A percentile compares a stretch with the other conserved stretches of the same genome.
phyloP scores from a whole-genome alignment of 2,329 filamentous ascomycete species.

The Colletotrichum sublineola region DNA sequence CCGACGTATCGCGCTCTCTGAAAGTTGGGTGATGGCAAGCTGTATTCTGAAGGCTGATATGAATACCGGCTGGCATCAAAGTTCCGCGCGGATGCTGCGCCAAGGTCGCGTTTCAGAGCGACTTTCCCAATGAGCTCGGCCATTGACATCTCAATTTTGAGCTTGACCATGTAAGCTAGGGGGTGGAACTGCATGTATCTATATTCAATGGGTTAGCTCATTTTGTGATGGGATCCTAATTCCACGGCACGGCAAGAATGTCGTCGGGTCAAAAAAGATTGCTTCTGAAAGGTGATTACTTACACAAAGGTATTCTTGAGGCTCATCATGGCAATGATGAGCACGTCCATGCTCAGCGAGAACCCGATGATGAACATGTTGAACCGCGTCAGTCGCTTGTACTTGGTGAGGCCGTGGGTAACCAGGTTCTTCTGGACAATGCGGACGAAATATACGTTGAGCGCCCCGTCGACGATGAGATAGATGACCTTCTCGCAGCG shows the following conservation, averaged over 20 bases:
- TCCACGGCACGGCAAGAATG: too few relatives aligned
- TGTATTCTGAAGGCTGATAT: constrained; percentile 27
- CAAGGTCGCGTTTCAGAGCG: constrained; percentile 43
- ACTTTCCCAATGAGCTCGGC: constrained; percentile 63
- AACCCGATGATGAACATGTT: constrained; percentile 60
- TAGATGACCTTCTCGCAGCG: constrained; percentile 66
- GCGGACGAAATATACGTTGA: constrained; percentile 65
- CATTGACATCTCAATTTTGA: constrained; percentile 69
- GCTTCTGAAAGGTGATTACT: neutral
- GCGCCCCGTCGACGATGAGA: constrained; percentile 59
- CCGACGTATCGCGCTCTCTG: neutral
- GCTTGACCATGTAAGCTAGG: constrained; percentile 64
- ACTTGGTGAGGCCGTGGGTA: constrained; percentile 56
- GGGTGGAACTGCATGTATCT: constrained; percentile 65
- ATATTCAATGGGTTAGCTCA: constrained; percentile 42
- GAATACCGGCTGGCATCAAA: constrained; percentile 22
- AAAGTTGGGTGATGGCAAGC: constrained; percentile 25
- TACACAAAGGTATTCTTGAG: constrained; percentile 59
- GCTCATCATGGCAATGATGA: constrained; percentile 59
- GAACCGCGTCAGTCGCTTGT: constrained; percentile 59
- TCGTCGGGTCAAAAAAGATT: neutral
- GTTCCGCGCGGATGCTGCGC: constrained; percentile 26
- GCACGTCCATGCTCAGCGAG: constrained; percentile 59
- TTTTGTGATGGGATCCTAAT: neutral
- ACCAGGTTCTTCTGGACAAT: constrained; percentile 41